Evolutionary conservation across 129 eudicot species (phyloP).

Genomic region (Silybum marianum): DNA sequence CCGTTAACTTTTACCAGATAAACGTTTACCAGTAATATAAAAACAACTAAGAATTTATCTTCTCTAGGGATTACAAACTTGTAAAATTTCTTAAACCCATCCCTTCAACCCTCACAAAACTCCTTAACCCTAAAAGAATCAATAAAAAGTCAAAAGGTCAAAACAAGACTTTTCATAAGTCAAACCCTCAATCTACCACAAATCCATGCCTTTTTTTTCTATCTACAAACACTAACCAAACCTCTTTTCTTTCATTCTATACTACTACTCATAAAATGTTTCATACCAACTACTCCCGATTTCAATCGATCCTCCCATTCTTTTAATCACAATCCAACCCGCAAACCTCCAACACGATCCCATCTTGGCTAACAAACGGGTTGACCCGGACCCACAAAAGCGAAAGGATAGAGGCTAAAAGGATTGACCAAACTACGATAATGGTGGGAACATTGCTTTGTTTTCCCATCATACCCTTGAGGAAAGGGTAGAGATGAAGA

Average conservation of each 20-base stretch:
- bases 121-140: slow-evolving; percentile 28
- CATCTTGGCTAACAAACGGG: slow-evolving; percentile 65
- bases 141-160: slow-evolving; percentile 23
- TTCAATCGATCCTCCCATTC: not conserved
- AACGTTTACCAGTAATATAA: not conserved
- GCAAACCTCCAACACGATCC: slow-evolving; percentile 61
- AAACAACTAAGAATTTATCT: slow-evolving; percentile 15
- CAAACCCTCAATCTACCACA: slow-evolving; percentile 26
- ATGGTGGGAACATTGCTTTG: slow-evolving; percentile 65
- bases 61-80: slow-evolving; percentile 22
- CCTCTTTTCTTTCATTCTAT: slow-evolving; percentile 21
- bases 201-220: slow-evolving; percentile 14
- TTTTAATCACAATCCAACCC: slow-evolving; percentile 61
- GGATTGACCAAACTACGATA: slow-evolving; percentile 65
- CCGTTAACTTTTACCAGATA: not conserved
- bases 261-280: not conserved
- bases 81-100: slow-evolving; percentile 23
- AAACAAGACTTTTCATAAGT: slow-evolving; percentile 18
- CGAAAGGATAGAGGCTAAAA: slow-evolving; percentile 64
- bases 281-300: not conserved
- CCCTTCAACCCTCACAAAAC: slow-evolving; percentile 23
- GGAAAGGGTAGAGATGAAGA: slow-evolving; percentile 73
- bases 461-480: slow-evolving; percentile 71
- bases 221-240: slow-evolving; percentile 34
- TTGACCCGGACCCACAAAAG: slow-evolving; percentile 73